Evolutionary conservation across 805 yeast species (phyloP), one percentile per base, ranked within the genome.

Genomic region (Kuraishia capsulata): DNA sequence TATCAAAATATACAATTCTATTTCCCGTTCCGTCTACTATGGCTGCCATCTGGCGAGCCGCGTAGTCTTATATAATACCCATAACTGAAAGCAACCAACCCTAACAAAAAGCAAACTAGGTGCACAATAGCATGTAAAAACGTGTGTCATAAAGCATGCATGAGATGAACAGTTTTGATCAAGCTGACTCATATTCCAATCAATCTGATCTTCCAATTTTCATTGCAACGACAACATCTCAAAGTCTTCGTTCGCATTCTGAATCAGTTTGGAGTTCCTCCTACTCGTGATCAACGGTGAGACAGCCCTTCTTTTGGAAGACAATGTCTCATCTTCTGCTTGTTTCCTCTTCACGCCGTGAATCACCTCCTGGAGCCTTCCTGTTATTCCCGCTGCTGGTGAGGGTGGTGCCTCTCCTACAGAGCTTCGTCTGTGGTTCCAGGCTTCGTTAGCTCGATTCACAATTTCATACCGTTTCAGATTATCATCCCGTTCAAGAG

Each of bases 361-460:
- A n/a, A n/a, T n/a, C n/a, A n/a, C n/a, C n/a, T n/a, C n/a, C n/a
- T n/a, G n/a, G n/a, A n/a, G n/a, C n/a, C n/a, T 28, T 13, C 17
- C 31, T 28, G 17, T 9, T 5, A 13, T 28, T 28, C n/a, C n/a
- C n/a, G 31, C 26, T 23, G 26, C 26, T 23, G 10, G 26, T 23
- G 8, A 6, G 31, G 31, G 17, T 28, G 13, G 6, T 14, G 31
- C 17, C 31, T 28, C 31, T 6, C 31, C 14, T 5, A 28, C 14
- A 6, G 31, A 28, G 31, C 14, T 28, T 31, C 51, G 48, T 34
- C 48, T 48, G 26, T 54, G 49, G 33, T 50, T 62, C 67, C 67
- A 62, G 1, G 56, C 43, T 39, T 57, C 56, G 41, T 62, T 62
- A 4, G 63, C 62, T 38, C 47, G 53, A 37, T 53, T 56, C 19